A percentile compares a stretch with the other conserved stretches of the same genome.
These are phyloP conservation scores for Schoenoplectus tabernaemontani DNA, from an alignment of 202 grass and related monocot genomes.

Conservation along the genomic window DNA sequence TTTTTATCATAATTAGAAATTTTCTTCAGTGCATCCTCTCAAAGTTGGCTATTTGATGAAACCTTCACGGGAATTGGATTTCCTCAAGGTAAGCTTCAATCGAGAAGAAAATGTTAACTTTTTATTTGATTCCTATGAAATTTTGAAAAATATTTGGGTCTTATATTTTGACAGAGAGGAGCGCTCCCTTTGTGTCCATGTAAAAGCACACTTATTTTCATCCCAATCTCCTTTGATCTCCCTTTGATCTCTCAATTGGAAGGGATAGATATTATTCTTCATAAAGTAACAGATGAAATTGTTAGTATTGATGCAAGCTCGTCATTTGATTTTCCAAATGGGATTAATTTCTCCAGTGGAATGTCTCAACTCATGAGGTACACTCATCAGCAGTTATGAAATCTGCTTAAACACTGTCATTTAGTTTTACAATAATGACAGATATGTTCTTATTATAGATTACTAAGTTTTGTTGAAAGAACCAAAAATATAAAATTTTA, in stretches of 20 bases:
- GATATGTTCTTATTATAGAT: neutral
- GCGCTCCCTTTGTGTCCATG: constrained; percentile 67
- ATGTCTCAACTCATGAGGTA: constrained; percentile 85
- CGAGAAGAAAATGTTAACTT: constrained; percentile 3
- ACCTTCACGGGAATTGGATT: constrained; percentile 86
- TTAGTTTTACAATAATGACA: neutral
- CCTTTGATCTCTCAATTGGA: constrained; percentile 65
- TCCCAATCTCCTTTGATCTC: constrained; percentile 73
- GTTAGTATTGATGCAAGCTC: constrained; percentile 54
- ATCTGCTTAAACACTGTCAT: neutral
- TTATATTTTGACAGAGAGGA: constrained; percentile 57
- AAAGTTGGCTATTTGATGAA: constrained; percentile 84
- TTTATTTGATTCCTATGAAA: constrained; percentile 1
- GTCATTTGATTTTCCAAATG: constrained; percentile 53
- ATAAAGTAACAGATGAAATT: constrained; percentile 97
- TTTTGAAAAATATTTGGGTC: constrained; percentile 13
- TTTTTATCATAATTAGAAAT: constrained; percentile 38
- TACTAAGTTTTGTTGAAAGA: neutral
- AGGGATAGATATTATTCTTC: constrained; percentile 70
- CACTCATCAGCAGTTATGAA: neutral
- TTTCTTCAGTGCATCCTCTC: constrained; percentile 37
- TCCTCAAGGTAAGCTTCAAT: constrained; percentile 63
- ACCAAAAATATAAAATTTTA: neutral
- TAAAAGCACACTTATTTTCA: constrained; percentile 53
- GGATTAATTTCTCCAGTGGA: constrained; percentile 66